Evolutionary conservation across 441 rosid species (phyloP), one percentile per base, ranked within the genome.

Genomic region (Gossypium gossypioides): DNA sequence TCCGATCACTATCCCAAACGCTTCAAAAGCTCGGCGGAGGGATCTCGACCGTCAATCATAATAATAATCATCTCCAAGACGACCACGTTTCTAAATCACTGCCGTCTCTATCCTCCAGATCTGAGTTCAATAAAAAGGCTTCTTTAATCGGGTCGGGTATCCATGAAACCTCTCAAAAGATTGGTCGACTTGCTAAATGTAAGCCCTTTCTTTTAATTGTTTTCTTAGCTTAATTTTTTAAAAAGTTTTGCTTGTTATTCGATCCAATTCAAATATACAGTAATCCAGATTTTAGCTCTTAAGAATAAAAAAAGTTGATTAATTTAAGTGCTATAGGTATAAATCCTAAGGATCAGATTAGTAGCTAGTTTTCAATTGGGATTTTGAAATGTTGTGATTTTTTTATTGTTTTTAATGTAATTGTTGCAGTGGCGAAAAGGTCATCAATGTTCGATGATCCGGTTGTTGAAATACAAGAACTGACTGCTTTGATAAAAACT

Each of bases 401-500:
- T 34, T 37, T 6, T 6, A 1, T 37, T 64, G 32, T 64, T 66
- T 21, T 22, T 65, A n/a, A 44, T 46, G 56, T 13, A 15, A 48
- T 48, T 48, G 42, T 25, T 48, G 58, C 42, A 91, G 96, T 94
- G 88, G 91, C 92, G 0, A 94, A 88, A 73, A 86, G 84, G 79
- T 90, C 99, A 21, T 90, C 96, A 1, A 92, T 92, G 87, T 94
- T 94, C 77, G 84, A 90, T 79, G 99, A 94, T 81, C 92, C 93
- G 2, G 83, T 86, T 4, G 70, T 90, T 61, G 92, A 92, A 63
- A 90, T 94, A 80, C 96, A 94, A 73, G 93, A 94, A 76, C 70
- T 90, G 71, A 94, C 96, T 32, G 87, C 77, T 24, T 73, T 94
- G 86, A 87, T 94, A 68, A 94, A 91, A 87, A 84, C 89, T 62